These are phyloP conservation scores for Trametes pubescens DNA, from an alignment of 1,284 basidiomycete genomes.

Conservation along the genomic window DNA sequence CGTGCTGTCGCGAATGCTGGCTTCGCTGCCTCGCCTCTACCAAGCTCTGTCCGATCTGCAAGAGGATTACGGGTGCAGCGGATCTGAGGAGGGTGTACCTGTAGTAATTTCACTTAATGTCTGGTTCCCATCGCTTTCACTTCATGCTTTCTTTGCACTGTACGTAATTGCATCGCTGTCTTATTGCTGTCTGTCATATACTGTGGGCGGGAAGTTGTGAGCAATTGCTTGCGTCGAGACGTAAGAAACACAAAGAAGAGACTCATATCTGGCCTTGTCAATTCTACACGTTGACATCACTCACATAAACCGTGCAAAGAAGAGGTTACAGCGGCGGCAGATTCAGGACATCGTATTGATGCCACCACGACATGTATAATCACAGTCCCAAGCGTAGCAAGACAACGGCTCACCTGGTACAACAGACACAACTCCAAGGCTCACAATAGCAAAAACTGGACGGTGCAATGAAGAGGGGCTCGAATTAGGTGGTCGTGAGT, in stretches of 20 bases:
- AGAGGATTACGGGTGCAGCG: slow-evolving; percentile 76
- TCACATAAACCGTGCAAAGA: slow-evolving; percentile 55
- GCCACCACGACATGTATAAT: slow-evolving; percentile 80
- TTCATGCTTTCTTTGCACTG: background rate
- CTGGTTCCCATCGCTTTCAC: slow-evolving; percentile 19
- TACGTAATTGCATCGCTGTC: slow-evolving; percentile 1
- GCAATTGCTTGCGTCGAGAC: background rate
- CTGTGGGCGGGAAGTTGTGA: background rate
- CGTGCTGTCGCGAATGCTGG: slow-evolving; percentile 83
- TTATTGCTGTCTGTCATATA: slow-evolving; percentile 1
- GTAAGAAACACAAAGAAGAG: slow-evolving; percentile 1
- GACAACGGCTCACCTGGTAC: slow-evolving; percentile 25
- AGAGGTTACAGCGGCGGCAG: slow-evolving; percentile 54
- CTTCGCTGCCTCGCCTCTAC: slow-evolving; percentile 81
- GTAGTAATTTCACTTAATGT: slow-evolving; percentile 36
- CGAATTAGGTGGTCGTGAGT: slow-evolving; percentile 31
- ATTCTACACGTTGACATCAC: slow-evolving; percentile 56
- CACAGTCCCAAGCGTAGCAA: slow-evolving; percentile 45
- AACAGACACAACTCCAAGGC: background rate
- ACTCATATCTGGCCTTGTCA: slow-evolving; percentile 85
- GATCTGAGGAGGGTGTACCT: slow-evolving; percentile 77
- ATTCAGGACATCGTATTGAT: slow-evolving; percentile 37
- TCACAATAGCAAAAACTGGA: background rate
- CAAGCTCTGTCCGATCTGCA: slow-evolving; percentile 84
- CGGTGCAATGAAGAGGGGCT: slow-evolving; percentile 29